phyloP scores from a whole-genome alignment of 768 basidiomycete species.

The Kwoniella mangroviensis region DNA sequence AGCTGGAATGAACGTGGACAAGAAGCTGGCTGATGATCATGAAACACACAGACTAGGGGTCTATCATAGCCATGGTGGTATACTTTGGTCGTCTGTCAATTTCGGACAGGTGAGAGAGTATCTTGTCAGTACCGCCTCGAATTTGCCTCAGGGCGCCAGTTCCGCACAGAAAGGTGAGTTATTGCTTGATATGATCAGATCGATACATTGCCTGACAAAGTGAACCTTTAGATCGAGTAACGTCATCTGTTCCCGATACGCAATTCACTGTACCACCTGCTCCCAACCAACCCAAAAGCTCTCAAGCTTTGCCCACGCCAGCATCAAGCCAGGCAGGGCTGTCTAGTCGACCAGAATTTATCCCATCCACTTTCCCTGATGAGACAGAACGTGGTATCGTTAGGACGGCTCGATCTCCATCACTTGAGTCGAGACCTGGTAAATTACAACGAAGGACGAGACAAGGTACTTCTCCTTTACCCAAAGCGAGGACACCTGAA shows the following conservation, averaged over 20 bases:
- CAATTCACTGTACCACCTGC: conserved; percentile 3
- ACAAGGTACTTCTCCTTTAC: conserved; percentile 6
- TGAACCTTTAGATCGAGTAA: conserved; percentile 2
- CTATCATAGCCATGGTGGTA: conserved; percentile 24
- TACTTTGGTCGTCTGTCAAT: conserved; percentile 38
- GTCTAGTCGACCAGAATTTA: conserved; percentile 19
- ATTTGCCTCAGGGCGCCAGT: conserved; percentile 2
- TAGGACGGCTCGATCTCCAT: conserved; percentile 7
- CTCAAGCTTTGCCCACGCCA: background rate
- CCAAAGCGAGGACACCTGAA: conserved; percentile 16
- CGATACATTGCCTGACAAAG: background rate
- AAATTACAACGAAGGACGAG: conserved; percentile 2
- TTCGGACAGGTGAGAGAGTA: conserved; percentile 29
- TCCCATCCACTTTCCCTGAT: conserved; percentile 50
- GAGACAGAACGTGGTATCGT: conserved; percentile 22
- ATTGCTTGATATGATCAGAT: background rate
- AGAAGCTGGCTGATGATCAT: conserved; percentile 2
- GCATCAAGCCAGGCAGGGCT: background rate
- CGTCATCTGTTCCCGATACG: background rate
- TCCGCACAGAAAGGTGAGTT: conserved; percentile 3
- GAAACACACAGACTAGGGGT: conserved; percentile 28
- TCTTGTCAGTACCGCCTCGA: conserved; percentile 20
- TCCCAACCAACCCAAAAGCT: conserved; percentile 5
- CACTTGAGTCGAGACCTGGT: background rate
- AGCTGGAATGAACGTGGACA: background rate